These are phyloP conservation scores for Ganoderma resinaceum DNA, from an alignment of 1,284 basidiomycete genomes.

Conservation along the genomic window DNA sequence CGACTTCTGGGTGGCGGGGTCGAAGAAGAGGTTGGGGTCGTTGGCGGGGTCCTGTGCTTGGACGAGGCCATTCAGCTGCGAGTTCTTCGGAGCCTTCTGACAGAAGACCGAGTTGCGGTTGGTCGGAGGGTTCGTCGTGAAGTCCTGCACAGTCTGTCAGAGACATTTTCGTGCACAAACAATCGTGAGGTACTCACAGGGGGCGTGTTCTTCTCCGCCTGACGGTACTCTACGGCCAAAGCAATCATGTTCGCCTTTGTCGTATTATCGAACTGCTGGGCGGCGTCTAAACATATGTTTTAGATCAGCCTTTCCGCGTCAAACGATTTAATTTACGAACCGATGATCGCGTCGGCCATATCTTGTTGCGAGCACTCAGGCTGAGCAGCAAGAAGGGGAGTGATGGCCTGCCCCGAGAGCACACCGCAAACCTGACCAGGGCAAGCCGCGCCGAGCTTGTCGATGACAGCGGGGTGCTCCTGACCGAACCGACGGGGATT, in stretches of 20 bases:
- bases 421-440: constrained; percentile 56
- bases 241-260: constrained; percentile 61
- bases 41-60: constrained; percentile 51
- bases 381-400: constrained; percentile 61
- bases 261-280: constrained; percentile 57
- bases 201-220: constrained; percentile 69
- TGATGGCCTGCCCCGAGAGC: constrained; percentile 54
- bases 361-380: constrained; percentile 68
- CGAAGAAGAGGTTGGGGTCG: constrained; percentile 58
- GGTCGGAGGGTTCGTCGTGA: constrained; percentile 57
- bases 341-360: constrained; percentile 64
- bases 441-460: constrained; percentile 55
- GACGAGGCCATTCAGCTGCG: constrained; percentile 47
- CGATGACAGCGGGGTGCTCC: constrained; percentile 56
- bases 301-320: not conserved
- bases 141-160: constrained; percentile 48
- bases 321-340: constrained; percentile 39
- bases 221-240: constrained; percentile 61
- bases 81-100: constrained; percentile 47
- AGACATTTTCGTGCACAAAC: not conserved
- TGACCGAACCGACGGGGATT: constrained; percentile 62
- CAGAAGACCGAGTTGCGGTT: constrained; percentile 51
- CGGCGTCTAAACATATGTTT: constrained; percentile 48
- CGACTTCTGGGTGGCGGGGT: constrained; percentile 52
- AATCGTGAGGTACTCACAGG: constrained; percentile 47